phyloP scores from a whole-genome alignment of 495 filamentous ascomycete genomes.

The Usnea hakonensis region DNA sequence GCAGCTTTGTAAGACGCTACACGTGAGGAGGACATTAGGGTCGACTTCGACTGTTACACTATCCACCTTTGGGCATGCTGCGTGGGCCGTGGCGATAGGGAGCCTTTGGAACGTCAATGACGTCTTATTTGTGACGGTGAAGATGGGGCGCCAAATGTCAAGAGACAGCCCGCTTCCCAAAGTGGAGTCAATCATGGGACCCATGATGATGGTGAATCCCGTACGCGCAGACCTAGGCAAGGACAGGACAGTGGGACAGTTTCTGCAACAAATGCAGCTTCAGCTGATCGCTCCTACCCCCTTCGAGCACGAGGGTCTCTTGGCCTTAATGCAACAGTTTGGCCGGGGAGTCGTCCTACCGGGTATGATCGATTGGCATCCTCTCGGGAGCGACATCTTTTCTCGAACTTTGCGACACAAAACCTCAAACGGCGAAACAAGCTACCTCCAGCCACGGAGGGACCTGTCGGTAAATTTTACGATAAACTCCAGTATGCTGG shows the following conservation, averaged over 20 bases:
- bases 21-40: not conserved
- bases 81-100: not conserved
- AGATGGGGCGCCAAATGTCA: not conserved
- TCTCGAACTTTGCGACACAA: not conserved
- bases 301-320: not conserved
- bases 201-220: not conserved
- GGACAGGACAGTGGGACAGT: not conserved
- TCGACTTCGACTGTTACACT: not conserved
- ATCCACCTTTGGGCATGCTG: not conserved
- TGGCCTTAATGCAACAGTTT: not conserved
- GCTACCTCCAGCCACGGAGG: not conserved
- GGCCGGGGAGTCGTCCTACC: not conserved
- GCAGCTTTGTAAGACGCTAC: not conserved
- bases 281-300: not conserved
- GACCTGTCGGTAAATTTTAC: not conserved
- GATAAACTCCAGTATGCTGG: not conserved
- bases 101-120: not conserved
- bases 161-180: not conserved
- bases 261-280: not conserved
- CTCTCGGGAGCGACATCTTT: not conserved
- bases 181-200: slow-evolving; percentile 6
- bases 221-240: not conserved
- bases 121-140: not conserved
- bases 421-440: not conserved
- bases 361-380: not conserved